phyloP scores from a whole-genome alignment of 1,284 basidiomycete species.

The Coniophora puteana region DNA sequence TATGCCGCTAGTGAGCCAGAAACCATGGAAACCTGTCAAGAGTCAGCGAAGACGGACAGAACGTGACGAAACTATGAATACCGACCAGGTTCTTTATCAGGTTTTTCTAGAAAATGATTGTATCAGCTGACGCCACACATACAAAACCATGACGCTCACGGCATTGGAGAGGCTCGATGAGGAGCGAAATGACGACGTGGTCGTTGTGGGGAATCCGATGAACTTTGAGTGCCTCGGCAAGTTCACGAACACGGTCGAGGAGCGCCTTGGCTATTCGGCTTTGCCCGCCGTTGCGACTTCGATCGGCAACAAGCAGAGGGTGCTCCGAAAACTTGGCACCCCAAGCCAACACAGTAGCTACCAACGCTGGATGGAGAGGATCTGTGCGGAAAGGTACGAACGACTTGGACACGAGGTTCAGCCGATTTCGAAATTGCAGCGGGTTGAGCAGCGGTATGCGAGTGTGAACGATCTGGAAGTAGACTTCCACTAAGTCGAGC shows the following conservation, averaged over 20 bases:
- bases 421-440: conserved; percentile 64
- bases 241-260: conserved; percentile 75
- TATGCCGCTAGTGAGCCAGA: conserved; percentile 76
- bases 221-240: conserved; percentile 82
- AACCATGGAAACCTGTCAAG: conserved; percentile 67
- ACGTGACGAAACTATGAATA: conserved; percentile 8
- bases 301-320: conserved; percentile 74
- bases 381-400: conserved; percentile 26
- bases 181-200: conserved; percentile 73
- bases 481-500: conserved; percentile 85
- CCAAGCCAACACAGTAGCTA: conserved; percentile 90
- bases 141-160: conserved; percentile 48
- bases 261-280: conserved; percentile 77
- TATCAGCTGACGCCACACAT: conserved; percentile 8
- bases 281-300: conserved; percentile 65
- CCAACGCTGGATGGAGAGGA: conserved; percentile 65
- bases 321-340: conserved; percentile 92
- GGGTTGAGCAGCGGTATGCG: conserved; percentile 81
- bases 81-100: conserved; percentile 60
- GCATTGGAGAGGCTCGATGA: conserved; percentile 78
- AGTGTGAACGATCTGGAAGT: conserved; percentile 85
- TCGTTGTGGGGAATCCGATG: conserved; percentile 77
- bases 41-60: conserved; percentile 12
- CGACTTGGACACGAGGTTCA: conserved; percentile 43
- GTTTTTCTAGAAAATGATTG: conserved; percentile 48